A percentile compares a stretch with the other conserved stretches of the same genome.
Evolutionary conservation across 345 rosid genomes (phyloP).

Genomic region (Abelmoschus esculentus): DNA sequence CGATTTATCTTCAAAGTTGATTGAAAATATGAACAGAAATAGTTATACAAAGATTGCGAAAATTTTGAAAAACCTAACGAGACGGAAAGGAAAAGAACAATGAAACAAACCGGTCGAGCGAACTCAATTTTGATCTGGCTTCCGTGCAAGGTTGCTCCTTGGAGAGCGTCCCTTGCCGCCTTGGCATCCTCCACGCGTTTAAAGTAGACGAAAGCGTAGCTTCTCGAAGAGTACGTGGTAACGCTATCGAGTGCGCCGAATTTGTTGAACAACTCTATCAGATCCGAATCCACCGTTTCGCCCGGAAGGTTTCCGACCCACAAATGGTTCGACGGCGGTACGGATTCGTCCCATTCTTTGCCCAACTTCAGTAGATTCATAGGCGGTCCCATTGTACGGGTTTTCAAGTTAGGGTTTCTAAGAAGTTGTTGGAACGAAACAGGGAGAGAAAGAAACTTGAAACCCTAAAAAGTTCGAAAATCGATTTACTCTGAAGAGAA

Average conservation of each 20-base stretch:
- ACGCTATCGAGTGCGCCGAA: slow-evolving; percentile 72
- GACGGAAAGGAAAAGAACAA: slow-evolving; percentile 56
- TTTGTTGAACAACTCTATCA: slow-evolving; percentile 45
- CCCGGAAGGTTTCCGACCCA: slow-evolving; percentile 76
- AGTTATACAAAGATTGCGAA: slow-evolving; percentile 3
- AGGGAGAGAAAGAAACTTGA: neutral
- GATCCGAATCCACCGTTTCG: slow-evolving; percentile 58
- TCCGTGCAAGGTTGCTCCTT: slow-evolving; percentile 55
- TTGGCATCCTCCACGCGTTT: slow-evolving; percentile 75
- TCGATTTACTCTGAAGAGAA: no score
- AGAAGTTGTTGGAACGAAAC: neutral
- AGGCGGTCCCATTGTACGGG: slow-evolving; percentile 30
- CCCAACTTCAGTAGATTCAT: slow-evolving; percentile 27
- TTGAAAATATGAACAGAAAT: neutral
- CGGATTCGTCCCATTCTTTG: slow-evolving; percentile 32
- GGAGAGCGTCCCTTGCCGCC: slow-evolving; percentile 69
- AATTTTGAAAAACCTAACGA: slow-evolving; percentile 19
- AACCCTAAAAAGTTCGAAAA: neutral
- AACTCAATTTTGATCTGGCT: slow-evolving; percentile 71
- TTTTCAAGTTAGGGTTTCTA: neutral
- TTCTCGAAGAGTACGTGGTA: slow-evolving; percentile 51
- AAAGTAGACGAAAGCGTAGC: slow-evolving; percentile 74
- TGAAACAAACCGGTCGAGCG: slow-evolving; percentile 99
- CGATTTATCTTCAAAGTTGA: neutral
- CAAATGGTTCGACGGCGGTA: slow-evolving; percentile 55